Percentiles rank a stretch among this genome's conserved stretches.
These are phyloP conservation scores for Phytopythium delawarense DNA, from an alignment of 352 stramenopile genomes.

Conservation along the genomic window DNA sequence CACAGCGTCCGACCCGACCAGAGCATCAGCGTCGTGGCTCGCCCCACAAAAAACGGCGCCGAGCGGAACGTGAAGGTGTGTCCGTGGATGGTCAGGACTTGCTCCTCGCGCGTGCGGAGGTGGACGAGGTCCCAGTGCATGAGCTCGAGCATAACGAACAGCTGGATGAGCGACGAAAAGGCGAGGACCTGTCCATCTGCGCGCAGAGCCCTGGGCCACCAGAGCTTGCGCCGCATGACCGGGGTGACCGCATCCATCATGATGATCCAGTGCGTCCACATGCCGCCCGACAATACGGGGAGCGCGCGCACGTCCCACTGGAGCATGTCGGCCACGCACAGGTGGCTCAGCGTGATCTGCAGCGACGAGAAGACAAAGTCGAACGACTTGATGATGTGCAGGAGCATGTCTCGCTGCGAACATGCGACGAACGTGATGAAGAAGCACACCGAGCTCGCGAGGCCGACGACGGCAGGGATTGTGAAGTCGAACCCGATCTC, in stretches of 20 bases:
- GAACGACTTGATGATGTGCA: slow-evolving; percentile 6
- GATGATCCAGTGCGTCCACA: slow-evolving; percentile 16
- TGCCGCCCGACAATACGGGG: neutral
- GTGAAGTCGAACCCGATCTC: slow-evolving; percentile 3
- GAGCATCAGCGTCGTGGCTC: slow-evolving; percentile 20
- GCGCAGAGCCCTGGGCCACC: slow-evolving; percentile 4
- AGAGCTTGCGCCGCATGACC: slow-evolving; percentile 18
- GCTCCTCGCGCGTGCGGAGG: neutral
- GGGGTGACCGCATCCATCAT: slow-evolving; percentile 19
- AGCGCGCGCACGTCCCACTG: slow-evolving; percentile 5
- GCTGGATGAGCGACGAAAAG: slow-evolving; percentile 5
- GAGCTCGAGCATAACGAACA: slow-evolving; percentile 7
- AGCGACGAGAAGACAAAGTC: slow-evolving; percentile 10
- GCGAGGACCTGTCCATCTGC: neutral
- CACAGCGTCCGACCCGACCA: slow-evolving; percentile 19
- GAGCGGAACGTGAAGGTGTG: slow-evolving; percentile 10
- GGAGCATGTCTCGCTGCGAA: slow-evolving; percentile 10
- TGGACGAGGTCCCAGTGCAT: slow-evolving; percentile 2
- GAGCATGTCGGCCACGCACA: slow-evolving; percentile 10
- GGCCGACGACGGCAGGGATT: neutral
- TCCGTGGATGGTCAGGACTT: neutral
- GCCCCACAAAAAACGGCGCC: slow-evolving; percentile 17
- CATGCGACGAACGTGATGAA: slow-evolving; percentile 1
- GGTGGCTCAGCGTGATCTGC: slow-evolving; percentile 7
- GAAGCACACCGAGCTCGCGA: slow-evolving; percentile 1